Conservation (phyloP, 2,329 filamentous ascomycete genomes). For the Metarhizium guizhouense region DNA sequence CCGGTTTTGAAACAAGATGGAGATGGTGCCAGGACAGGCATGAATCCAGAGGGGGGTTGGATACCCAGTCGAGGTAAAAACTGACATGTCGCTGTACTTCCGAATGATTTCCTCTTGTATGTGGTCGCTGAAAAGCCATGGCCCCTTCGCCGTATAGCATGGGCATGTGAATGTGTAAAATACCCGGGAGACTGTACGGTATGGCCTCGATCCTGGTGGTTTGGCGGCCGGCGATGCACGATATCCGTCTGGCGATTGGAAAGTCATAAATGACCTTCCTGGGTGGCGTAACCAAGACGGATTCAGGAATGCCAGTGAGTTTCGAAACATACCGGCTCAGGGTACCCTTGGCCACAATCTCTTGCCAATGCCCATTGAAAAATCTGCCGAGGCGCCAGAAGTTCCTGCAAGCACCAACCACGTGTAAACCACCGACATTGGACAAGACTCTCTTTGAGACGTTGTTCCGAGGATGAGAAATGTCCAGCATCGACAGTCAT, state of each 20-base stretch:
- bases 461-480: no score
- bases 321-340: conserved; percentile 10
- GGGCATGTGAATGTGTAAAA: conserved; percentile 17
- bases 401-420: conserved; percentile 59
- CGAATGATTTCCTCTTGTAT: conserved; percentile 17
- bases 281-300: not conserved
- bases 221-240: conserved; percentile 13
- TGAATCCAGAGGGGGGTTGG: not conserved
- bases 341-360: conserved; percentile 15
- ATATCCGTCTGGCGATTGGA: conserved; percentile 13
- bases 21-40: not conserved
- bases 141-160: conserved; percentile 15
- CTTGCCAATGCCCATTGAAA: conserved; percentile 18
- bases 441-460: not conserved
- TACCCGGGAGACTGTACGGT: conserved; percentile 16
- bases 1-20: not conserved
- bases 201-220: conserved; percentile 16
- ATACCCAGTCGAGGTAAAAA: conserved; percentile 12
- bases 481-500: no score
- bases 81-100: conserved; percentile 10
- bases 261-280: not conserved
- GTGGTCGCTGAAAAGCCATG: conserved; percentile 6
- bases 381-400: conserved; percentile 38
- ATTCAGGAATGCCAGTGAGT: conserved; percentile 10
- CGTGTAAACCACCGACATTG: conserved; percentile 24